Evolutionary conservation across 108 stramenopile species (phyloP).

Genomic region (Phaeodactylum tricornutum): DNA sequence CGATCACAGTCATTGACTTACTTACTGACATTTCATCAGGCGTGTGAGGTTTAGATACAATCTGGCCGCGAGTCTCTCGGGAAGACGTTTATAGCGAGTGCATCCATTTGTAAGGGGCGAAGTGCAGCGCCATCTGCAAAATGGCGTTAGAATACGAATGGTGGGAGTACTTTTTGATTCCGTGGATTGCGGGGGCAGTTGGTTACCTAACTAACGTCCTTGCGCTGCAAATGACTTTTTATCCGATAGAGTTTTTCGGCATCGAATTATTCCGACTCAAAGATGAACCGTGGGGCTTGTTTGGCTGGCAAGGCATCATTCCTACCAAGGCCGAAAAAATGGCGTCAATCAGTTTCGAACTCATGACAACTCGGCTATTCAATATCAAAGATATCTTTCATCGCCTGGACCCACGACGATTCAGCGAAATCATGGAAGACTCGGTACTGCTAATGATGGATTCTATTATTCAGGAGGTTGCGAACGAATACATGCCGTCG

Average conservation of each 20-base stretch:
- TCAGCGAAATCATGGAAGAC: constrained; percentile 77
- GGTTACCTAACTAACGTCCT: constrained; percentile 85
- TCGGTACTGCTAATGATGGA: constrained; percentile 75
- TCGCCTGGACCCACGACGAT: constrained; percentile 69
- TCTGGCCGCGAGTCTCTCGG: no score
- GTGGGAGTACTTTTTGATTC: constrained; percentile 45
- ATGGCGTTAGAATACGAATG: constrained; percentile 26
- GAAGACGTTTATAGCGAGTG: no score
- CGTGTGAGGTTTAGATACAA: no score
- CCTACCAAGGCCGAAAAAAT: constrained; percentile 87
- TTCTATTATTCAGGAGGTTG: constrained; percentile 73
- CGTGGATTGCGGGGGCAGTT: constrained; percentile 43
- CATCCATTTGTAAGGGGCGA: no score
- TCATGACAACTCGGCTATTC: constrained; percentile 84
- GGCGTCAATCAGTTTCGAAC: constrained; percentile 74
- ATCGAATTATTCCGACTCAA: constrained; percentile 56
- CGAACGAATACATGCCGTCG: constrained; percentile 68
- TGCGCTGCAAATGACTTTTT: constrained; percentile 88
- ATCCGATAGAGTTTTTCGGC: constrained; percentile 82
- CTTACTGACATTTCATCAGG: no score
- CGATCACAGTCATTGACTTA: no score
- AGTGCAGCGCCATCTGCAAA: no score
- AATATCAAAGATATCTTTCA: constrained; percentile 79
- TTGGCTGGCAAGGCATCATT: constrained; percentile 92
- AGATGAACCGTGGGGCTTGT: constrained; percentile 82